Base-by-base conservation (phyloP, 2,329 filamentous ascomycete species). In the Xylariaceae sp. region DNA sequence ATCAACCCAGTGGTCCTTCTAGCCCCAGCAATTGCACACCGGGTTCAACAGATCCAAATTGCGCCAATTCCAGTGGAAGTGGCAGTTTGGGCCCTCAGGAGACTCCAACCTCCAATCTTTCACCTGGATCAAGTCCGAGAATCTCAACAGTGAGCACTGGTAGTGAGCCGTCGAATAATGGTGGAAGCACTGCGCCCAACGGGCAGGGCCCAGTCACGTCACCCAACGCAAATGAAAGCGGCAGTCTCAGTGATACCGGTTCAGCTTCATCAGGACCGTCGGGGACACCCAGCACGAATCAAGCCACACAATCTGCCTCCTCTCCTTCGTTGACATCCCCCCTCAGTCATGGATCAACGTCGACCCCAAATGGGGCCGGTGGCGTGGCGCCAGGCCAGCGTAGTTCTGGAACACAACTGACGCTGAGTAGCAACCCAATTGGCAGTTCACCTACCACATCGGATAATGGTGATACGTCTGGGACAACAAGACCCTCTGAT, bases 21-120 rank as follows among this genome's bases (percentile, higher is more conserved):
- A 11, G 44, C 44, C 34, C 53, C 34, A 53, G 7, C n/a, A 44
- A n/a, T 39, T 65, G 63, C 30, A 42, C 52, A 11, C 55, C 59
- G 4, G 64, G 62, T 42, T 62, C 62, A 8, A 64, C 59, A 11
- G 58, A 65, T 51, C 57, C 64, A 51, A 30, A 58, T n/a, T 68
- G 64, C 17, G 58, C 48, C 18, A 47, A 42, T n/a, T 53, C 59
- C 7, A 57, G 51, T 23, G 58, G 52, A 51, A 55, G 47, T 17
- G 57, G 50, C 39, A 59, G 61, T 30, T 18, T 50, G 15, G 49
- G 37, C 18, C 53, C 59, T 10, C 23, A 34, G 13, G 59, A 23
- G 44, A 37, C 49, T 37, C 35, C 57, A 2, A 11, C 44, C 50
- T 44, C 59, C 48, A 9, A 35, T 5, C 51, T 49, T 52, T 37